A percentile compares a stretch with the other conserved stretches of the same genome.
Conservation (phyloP, 2,329 filamentous ascomycete species). For the Fusarium ambrosium region DNA sequence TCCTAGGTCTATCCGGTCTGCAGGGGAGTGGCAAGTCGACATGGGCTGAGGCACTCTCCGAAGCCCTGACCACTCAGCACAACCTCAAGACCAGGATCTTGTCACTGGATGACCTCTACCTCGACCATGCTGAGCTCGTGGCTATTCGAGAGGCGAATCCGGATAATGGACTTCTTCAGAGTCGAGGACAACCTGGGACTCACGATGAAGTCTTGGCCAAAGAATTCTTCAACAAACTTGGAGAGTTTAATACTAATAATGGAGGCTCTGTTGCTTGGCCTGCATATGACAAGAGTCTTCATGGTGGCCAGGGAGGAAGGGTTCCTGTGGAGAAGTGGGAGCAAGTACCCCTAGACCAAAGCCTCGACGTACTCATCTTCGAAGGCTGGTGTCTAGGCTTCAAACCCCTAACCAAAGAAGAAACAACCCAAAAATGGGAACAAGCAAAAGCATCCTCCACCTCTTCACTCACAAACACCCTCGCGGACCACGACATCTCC, state of each 20-base stretch:
- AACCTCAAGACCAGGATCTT: constrained; percentile 33
- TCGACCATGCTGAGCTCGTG: constrained; percentile 34
- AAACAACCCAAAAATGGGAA: constrained; percentile 36
- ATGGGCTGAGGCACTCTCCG: constrained; percentile 42
- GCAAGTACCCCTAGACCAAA: constrained; percentile 14
- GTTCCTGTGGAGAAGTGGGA: constrained; percentile 35
- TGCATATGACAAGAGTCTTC: constrained; percentile 43
- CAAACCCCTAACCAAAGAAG: constrained; percentile 24
- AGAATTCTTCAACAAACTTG: constrained; percentile 28
- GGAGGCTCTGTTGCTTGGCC: constrained; percentile 34
- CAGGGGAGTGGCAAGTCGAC: constrained; percentile 47
- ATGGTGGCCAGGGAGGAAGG: constrained; percentile 39
- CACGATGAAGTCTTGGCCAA: constrained; percentile 34
- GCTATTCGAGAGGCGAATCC: constrained; percentile 35
- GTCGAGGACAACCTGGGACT: constrained; percentile 41
- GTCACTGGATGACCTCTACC: constrained; percentile 42
- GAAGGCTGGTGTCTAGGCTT: constrained; percentile 46
- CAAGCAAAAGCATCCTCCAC: constrained; percentile 13
- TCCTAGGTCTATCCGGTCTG: constrained; percentile 42
- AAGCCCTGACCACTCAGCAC: constrained; percentile 26
- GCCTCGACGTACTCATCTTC: constrained; percentile 43
- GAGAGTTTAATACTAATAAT: background rate
- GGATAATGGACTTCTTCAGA: constrained; percentile 35
- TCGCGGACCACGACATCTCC: constrained; percentile 31
- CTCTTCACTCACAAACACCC: constrained; percentile 19